Percentiles rank a stretch among this genome's conserved stretches.
Conservation (phyloP, 345 rosid genomes). For the Pistacia vera region DNA sequence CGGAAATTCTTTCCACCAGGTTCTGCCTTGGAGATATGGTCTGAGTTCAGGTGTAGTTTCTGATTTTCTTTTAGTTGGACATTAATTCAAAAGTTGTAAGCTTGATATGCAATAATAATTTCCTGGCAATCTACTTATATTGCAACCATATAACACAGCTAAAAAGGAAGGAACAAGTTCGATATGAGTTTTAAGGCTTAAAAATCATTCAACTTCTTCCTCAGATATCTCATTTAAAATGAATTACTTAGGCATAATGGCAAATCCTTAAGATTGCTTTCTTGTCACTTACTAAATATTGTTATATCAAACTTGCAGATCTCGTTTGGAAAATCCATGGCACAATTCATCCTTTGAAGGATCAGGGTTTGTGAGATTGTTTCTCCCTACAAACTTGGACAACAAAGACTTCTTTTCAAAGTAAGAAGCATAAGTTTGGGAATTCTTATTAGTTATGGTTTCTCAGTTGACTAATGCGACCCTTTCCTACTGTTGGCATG, state of each 20-base stretch:
- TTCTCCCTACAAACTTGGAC: constrained; percentile 86
- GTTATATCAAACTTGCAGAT: constrained; percentile 48
- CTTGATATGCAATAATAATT: constrained; percentile 4
- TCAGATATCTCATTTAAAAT: background rate
- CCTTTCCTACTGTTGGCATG: constrained; percentile 29
- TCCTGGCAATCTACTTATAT: background rate
- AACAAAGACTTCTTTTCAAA: constrained; percentile 84
- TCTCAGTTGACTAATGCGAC: constrained; percentile 12
- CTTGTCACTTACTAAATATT: constrained; percentile 8
- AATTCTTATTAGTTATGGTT: constrained; percentile 8
- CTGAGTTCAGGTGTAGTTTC: constrained; percentile 68
- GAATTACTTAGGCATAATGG: constrained; percentile 6
- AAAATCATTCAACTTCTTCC: background rate
- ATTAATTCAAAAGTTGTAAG: background rate
- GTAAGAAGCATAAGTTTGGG: constrained; percentile 52
- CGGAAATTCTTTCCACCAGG: constrained; percentile 85
- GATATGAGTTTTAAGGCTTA: background rate
- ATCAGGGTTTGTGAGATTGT: constrained; percentile 89
- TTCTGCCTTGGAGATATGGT: constrained; percentile 94
- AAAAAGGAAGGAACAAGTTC: constrained; percentile 7
- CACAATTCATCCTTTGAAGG: constrained; percentile 97
- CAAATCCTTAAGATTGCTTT: constrained; percentile 4
- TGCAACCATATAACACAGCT: background rate
- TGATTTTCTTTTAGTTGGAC: background rate
- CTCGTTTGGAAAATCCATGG: constrained; percentile 95